Evolutionary conservation across 768 basidiomycete species (phyloP), one percentile per base, ranked within the genome.

Genomic region (Dioszegia crocea): DNA sequence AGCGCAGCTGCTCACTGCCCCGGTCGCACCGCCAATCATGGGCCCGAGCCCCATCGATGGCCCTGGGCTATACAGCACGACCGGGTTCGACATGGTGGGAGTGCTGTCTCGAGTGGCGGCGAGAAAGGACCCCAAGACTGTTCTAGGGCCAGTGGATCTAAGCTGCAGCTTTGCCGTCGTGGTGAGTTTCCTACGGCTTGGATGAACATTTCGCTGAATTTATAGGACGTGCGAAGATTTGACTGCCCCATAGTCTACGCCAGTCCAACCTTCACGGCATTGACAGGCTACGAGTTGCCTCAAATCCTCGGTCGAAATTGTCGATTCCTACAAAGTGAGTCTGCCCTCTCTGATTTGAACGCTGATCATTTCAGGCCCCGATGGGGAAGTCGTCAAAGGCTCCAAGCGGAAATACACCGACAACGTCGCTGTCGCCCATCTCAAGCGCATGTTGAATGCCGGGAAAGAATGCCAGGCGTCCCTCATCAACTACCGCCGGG

Each of bases 161-260:
- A 87, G 88, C 5, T 93, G 90, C 73, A 84, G 87, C n/a, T 99
- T 98, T 77, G 83, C 89, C 67, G 88, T 99, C 39, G 86, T 86
- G 43, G 74, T 72, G 43, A 63, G 74, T 70, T 5, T 6, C 16
- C n/a, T n/a, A 8, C 27, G 14, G 5, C n/a, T 21, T 52, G 3
- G 4, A 41, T 36, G 14, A 33, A 44, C 12, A n/a, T 12, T 30
- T 4, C 36, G n/a, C n/a, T n/a, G n/a, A n/a, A n/a, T n/a, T n/a
- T n/a, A n/a, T n/a, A 77, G 72, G 96, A 99, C 73, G 83, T 86
- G 23, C 83, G 88, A 4, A 80, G 88, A 56, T 83, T 84, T 63
- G 96, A 99, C 74, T 79, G 80, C 30, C 91, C 94, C 14, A 87
- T 98, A 73, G 85, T 97, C 4, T 97, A 96, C 67, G 91, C 89